Base-by-base conservation (phyloP, 495 filamentous ascomycete species). In the Penicillium robsamsonii region DNA sequence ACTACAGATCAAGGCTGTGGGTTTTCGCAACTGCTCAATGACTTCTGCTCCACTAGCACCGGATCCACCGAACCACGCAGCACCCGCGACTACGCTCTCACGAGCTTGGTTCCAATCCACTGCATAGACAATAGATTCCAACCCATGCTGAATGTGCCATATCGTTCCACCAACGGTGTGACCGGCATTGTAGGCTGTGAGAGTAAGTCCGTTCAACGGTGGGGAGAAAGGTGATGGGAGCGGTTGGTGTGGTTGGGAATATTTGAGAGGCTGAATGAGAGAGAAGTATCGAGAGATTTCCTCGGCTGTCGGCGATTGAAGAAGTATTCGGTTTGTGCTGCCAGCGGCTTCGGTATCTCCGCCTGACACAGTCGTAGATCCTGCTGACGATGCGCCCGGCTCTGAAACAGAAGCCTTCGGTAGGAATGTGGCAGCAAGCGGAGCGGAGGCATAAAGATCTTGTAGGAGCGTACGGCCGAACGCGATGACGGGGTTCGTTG, bases 91-190 rank as follows among this genome's bases (percentile, higher is more conserved):
- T 12, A 96, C 90, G 76, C 96, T 95, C 70, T 99, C 94, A 46
- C 90, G 81, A 11, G 85, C 89, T 68, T 97, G 91, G 63, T 96
- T 97, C 94, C 95, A 99, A 63, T 97, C 93, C 13, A 96, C 88
- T 1, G 95, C 93, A 60, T 99, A 97, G 12, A 97, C 92, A 37
- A 99, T 94, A 1, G 91, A 96, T 67, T 99, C 94, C 68, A 97
- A 81, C 1, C 92, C 92, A 77, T 97, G 92, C 55, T 96, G 94
- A 58, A 99, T 91, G 66, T 97, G 93, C 94, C 94, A 99, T 72
- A 99, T 96, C 25, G 94, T 96, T 56, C 94, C 94, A 62, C 94
- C 94, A 0, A 97, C 83, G 0, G 92, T 96, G 68, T 96, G 93
- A 30, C 94, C 95, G 27, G 94, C 91, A 76, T 92, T 94, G 74